These are phyloP conservation scores for Apiospora koreana DNA, from an alignment of 2,329 filamentous ascomycete genomes.

Conservation along the genomic window DNA sequence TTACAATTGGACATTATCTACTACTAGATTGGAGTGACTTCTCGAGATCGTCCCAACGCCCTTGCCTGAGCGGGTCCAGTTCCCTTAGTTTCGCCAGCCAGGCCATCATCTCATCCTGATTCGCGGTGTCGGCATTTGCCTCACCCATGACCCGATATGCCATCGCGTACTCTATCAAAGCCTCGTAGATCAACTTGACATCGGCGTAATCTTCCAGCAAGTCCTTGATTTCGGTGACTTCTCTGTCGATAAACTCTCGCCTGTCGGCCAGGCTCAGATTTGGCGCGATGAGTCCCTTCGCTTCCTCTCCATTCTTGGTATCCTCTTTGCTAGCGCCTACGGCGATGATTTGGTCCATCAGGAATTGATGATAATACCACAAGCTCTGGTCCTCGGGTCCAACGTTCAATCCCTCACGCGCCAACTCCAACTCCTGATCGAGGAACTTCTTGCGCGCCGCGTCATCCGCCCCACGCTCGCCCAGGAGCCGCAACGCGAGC, in stretches of 20 bases:
- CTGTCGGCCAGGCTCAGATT: conserved; percentile 64
- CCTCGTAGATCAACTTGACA: conserved; percentile 82
- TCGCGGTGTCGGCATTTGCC: conserved; percentile 32
- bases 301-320: conserved; percentile 32
- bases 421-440: conserved; percentile 73
- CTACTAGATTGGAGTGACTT: conserved; percentile 21
- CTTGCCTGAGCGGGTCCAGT: conserved; percentile 73
- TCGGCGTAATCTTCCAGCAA: conserved; percentile 59
- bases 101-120: conserved; percentile 42
- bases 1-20: not conserved
- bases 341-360: conserved; percentile 69
- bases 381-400: conserved; percentile 93
- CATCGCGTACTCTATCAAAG: conserved; percentile 73
- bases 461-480: conserved; percentile 67
- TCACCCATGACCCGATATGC: conserved; percentile 56
- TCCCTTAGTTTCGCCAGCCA: conserved; percentile 68
- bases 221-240: conserved; percentile 74
- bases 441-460: conserved; percentile 68
- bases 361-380: conserved; percentile 94
- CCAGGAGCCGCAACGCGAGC: conserved; percentile 74
- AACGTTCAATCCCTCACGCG: conserved; percentile 79
- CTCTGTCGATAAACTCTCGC: conserved; percentile 63
- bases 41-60: conserved; percentile 75
- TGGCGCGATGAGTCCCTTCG: conserved; percentile 60
- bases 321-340: not conserved